Base-by-base conservation (phyloP, 2,329 filamentous ascomycete species). In the Coniochaeta sp. region DNA sequence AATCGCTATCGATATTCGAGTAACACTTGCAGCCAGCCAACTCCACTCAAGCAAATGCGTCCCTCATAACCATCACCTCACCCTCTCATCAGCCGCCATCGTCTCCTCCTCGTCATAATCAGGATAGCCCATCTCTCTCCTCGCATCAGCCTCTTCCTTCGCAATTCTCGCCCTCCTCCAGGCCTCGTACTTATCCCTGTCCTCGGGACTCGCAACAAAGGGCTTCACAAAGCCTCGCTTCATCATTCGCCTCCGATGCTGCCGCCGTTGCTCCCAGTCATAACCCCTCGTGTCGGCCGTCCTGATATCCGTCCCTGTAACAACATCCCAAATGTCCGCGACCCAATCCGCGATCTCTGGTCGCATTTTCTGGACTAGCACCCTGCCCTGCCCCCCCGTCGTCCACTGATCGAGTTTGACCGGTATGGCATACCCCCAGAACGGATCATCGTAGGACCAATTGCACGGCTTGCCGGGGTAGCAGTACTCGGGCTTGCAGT, bases 321-420 rank as follows among this genome's bases (percentile, higher is more conserved):
- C 67, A 61, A 72, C 71, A 65, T 86, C 83, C 56, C 73, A 70
- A 6, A 77, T 62, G 33, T 86, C 82, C 0, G 80, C 80, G 24
- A 74, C 57, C 63, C 74, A 68, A 64, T 86, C 83, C 7, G 72
- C 70, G 1, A 77, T 63, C 38, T 82, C 77, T 57, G 83, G 78
- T 5, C 68, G 65, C 1, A 75, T 64, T 50, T 71, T 68, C n/a
- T 68, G 69, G 16, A 72, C 69, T 3, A 77, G 50, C 1, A 64
- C 66, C 40, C 81, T 79, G 6, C 80, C 81, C 36, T 71, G 72
- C 1, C 83, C 83, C 17, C 81, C 79, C 0, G 81, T 82, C 9
- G 76, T 68, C 84, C 84, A 87, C 65, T 87, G 78, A 67, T 88
- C 84, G 14, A 87, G 67, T 72, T 87, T 87, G 60, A 85, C 79